phyloP scores from a whole-genome alignment of 2,329 filamentous ascomycete species.

The Penicillium palitans region DNA sequence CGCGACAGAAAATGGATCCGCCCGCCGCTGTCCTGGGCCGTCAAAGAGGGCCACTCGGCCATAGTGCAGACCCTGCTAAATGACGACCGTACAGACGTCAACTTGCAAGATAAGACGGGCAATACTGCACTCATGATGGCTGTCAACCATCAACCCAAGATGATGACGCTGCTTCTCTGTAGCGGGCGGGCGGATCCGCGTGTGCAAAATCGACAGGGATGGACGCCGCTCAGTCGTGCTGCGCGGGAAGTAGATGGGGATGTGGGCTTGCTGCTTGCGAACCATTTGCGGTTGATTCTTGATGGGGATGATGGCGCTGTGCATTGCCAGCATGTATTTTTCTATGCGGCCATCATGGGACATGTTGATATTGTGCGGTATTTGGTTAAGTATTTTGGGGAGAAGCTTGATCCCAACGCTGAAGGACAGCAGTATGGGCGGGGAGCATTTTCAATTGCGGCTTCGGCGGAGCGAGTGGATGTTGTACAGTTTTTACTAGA shows the following conservation, averaged over 20 bases:
- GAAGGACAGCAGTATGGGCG: slow-evolving; percentile 16
- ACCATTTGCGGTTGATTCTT: slow-evolving; percentile 21
- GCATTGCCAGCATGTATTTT: slow-evolving; percentile 26
- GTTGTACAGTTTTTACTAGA: slow-evolving; percentile 17
- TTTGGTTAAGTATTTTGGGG: slow-evolving; percentile 19
- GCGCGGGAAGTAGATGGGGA: slow-evolving; percentile 8
- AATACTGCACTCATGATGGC: slow-evolving; percentile 22
- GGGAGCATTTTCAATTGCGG: slow-evolving; percentile 24
- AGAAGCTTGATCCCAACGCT: slow-evolving; percentile 22
- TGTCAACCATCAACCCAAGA: slow-evolving; percentile 8
- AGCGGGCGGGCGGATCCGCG: slow-evolving; percentile 18
- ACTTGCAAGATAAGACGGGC: slow-evolving; percentile 22
- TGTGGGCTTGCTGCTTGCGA: slow-evolving; percentile 17
- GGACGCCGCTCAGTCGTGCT: slow-evolving; percentile 18
- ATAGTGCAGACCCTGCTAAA: slow-evolving; percentile 18
- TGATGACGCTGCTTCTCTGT: slow-evolving; percentile 14
- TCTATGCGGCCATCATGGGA: slow-evolving; percentile 23
- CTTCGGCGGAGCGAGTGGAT: slow-evolving; percentile 13
- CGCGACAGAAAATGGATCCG: slow-evolving; percentile 22
- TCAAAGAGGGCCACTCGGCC: slow-evolving; percentile 11
- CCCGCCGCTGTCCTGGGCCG: slow-evolving; percentile 23
- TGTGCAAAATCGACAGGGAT: slow-evolving; percentile 17
- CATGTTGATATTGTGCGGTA: slow-evolving; percentile 22
- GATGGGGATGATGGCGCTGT: slow-evolving; percentile 13
- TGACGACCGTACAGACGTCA: slow-evolving; percentile 21